Evolutionary conservation across 106 monocot genomes (phyloP).

Genomic region (Chionographis japonica): DNA sequence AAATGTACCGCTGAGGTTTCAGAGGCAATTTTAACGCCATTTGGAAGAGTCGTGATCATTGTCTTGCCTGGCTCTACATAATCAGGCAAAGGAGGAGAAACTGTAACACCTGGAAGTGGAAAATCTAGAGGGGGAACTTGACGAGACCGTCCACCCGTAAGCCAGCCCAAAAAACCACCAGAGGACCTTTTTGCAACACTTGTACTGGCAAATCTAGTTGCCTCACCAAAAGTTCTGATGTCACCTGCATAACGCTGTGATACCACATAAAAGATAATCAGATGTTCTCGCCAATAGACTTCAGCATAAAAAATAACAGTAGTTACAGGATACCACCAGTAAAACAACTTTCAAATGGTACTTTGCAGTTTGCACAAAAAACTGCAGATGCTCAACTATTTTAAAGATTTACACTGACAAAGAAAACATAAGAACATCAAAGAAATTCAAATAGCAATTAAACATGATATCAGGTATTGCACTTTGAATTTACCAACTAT

Average conservation of each 20-base stretch:
- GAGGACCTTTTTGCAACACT: constrained; percentile 60
- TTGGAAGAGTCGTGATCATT: constrained; percentile 59
- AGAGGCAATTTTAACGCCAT: constrained; percentile 72
- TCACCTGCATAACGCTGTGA: constrained; percentile 19
- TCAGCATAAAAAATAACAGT: no score
- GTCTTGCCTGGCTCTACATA: constrained; percentile 61
- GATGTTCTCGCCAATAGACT: background rate
- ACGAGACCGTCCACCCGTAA: constrained; percentile 38
- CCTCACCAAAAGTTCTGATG: constrained; percentile 12
- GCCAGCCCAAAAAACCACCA: constrained; percentile 60
- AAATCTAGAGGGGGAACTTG: constrained; percentile 40
- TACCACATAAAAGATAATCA: background rate
- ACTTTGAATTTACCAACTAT: no score
- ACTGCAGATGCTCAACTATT: no score
- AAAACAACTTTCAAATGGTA: no score
- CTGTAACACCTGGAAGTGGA: constrained; percentile 43
- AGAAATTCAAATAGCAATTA: no score
- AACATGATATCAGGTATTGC: no score
- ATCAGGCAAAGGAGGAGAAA: constrained; percentile 62
- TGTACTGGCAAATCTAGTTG: constrained; percentile 51
- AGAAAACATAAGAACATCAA: no score
- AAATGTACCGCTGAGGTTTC: constrained; percentile 57
- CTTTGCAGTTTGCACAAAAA: no score
- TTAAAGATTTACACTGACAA: no score
- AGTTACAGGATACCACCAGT: no score